A percentile compares a stretch with the other conserved stretches of the same genome.
These are phyloP conservation scores for Backusella parvicylindrica DNA, from an alignment of 192 early-diverging fungal genomes.

Conservation along the genomic window DNA sequence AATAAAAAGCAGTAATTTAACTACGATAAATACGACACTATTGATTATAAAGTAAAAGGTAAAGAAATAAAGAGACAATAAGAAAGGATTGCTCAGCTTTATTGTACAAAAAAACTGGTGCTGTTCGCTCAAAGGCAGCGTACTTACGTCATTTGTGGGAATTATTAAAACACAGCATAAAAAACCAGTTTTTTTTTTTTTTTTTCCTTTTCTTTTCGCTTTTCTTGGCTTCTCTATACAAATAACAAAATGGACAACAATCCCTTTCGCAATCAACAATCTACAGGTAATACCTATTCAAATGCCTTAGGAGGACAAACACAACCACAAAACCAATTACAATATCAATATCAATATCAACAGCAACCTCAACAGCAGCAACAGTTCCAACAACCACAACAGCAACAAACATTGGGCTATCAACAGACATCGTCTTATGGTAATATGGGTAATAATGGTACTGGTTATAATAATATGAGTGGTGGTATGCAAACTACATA, in stretches of 20 bases:
- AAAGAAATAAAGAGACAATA: neutral
- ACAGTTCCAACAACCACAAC: conserved; percentile 1
- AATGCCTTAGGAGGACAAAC: neutral
- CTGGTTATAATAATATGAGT: neutral
- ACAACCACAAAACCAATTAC: neutral
- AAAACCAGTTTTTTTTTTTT: conserved; percentile 1
- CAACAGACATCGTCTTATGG: neutral
- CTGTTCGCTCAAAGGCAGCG: neutral
- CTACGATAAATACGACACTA: too few relatives aligned
- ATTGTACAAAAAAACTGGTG: neutral
- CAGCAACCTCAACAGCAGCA: neutral
- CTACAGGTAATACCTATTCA: neutral
- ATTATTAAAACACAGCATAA: neutral
- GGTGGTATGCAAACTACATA: neutral
- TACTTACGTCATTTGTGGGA: neutral
- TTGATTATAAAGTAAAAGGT: too few relatives aligned
- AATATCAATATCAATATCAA: neutral
- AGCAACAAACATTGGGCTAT: neutral
- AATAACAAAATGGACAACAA: conserved; percentile 21
- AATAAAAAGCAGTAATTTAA: too few relatives aligned
- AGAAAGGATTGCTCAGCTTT: neutral
- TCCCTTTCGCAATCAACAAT: conserved; percentile 17
- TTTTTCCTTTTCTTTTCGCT: conserved; percentile 15
- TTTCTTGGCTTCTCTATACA: neutral
- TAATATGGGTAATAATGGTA: neutral